These are phyloP conservation scores for Trichoderma reesei DNA, from an alignment of 495 filamentous ascomycete genomes.

Conservation along the genomic window DNA sequence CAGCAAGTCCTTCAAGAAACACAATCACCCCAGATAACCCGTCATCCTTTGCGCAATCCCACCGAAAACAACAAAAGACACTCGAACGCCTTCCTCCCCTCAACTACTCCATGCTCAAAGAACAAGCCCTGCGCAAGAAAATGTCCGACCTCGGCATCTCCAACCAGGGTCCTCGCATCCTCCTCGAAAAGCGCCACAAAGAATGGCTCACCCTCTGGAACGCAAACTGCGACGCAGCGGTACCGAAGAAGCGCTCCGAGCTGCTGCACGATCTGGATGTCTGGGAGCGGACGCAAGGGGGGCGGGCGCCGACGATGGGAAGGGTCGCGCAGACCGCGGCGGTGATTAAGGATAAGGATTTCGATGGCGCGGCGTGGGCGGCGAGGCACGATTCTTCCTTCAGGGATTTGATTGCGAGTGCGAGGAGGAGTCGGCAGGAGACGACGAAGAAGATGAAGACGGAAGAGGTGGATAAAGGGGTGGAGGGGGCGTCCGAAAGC, in stretches of 20 bases:
- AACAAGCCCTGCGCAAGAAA: slow-evolving; percentile 66
- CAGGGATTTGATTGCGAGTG: slow-evolving; percentile 62
- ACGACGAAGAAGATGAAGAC: slow-evolving; percentile 15
- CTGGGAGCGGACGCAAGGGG: slow-evolving; percentile 73
- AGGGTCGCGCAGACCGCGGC: slow-evolving; percentile 17
- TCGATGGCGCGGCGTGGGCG: slow-evolving; percentile 71
- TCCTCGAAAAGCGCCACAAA: slow-evolving; percentile 69
- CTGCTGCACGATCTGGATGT: slow-evolving; percentile 65
- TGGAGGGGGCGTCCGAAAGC: not conserved
- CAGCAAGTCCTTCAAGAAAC: slow-evolving; percentile 18
- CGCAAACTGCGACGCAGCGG: slow-evolving; percentile 80
- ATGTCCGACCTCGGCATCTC: slow-evolving; percentile 76
- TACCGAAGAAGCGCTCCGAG: slow-evolving; percentile 58
- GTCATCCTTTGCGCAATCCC: slow-evolving; percentile 8
- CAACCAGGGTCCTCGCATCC: slow-evolving; percentile 48
- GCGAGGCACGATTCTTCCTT: slow-evolving; percentile 63
- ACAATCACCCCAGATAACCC: not conserved
- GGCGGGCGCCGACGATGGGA: slow-evolving; percentile 30
- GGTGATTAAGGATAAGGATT: slow-evolving; percentile 66
- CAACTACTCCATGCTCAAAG: slow-evolving; percentile 73
- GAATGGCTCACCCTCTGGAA: slow-evolving; percentile 98
- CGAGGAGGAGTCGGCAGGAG: slow-evolving; percentile 38
- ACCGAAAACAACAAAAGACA: slow-evolving; percentile 10
- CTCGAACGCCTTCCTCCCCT: slow-evolving; percentile 58
- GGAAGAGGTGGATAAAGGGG: not conserved